phyloP scores from a whole-genome alignment of 805 yeast genomes.

The Suhomyces sp. region DNA sequence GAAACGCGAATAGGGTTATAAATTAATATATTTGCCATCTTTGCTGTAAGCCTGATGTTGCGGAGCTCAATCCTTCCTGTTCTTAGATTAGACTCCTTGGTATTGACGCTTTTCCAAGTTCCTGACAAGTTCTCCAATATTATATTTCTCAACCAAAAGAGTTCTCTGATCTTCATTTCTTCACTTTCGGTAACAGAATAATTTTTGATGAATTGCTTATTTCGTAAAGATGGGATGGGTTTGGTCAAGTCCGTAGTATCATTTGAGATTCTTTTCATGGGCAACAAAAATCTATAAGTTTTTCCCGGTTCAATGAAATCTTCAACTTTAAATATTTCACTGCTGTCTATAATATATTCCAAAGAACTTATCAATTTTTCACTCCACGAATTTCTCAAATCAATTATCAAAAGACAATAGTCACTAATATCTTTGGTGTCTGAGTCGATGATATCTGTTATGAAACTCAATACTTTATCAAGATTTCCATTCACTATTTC shows the following conservation, averaged over 20 bases:
- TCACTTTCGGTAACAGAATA: conserved; percentile 55
- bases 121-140: conserved; percentile 62
- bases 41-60: conserved; percentile 57
- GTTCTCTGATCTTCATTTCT: conserved; percentile 52
- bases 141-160: conserved; percentile 80
- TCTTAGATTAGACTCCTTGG: conserved; percentile 24
- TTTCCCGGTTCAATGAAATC: conserved; percentile 29
- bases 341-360: conserved; percentile 27
- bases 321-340: conserved; percentile 25
- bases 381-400: conserved; percentile 79
- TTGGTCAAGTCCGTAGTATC: conserved; percentile 41
- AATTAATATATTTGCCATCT: conserved; percentile 57
- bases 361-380: conserved; percentile 42
- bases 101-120: conserved; percentile 50
- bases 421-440: conserved; percentile 40
- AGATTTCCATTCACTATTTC: conserved; percentile 15
- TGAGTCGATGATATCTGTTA: conserved; percentile 22
- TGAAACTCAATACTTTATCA: conserved; percentile 27
- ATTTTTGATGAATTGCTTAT: conserved; percentile 68
- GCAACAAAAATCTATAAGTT: conserved; percentile 61
- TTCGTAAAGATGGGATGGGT: conserved; percentile 68
- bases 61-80: conserved; percentile 66
- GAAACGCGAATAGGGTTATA: conserved; percentile 22
- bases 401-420: conserved; percentile 67
- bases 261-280: conserved; percentile 56